Percentiles rank a stretch among this genome's conserved stretches.
phyloP scores from a whole-genome alignment of 2,329 filamentous ascomycete species.

The Verticillium zaregamsianum region DNA sequence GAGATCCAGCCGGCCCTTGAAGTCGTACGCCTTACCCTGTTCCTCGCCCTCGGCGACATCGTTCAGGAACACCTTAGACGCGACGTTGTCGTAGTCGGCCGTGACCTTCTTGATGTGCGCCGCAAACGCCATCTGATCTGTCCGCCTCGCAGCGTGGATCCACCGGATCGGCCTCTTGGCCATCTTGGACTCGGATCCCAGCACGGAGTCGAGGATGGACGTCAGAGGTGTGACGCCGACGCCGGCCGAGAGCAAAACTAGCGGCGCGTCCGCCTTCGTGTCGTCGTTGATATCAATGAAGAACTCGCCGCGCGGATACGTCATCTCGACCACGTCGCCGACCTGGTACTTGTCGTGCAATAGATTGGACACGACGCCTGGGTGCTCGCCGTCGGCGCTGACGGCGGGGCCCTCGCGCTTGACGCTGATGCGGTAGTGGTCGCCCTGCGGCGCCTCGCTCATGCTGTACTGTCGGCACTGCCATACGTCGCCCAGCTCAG shows the following conservation, averaged over 20 bases:
- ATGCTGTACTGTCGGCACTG: conserved; percentile 76
- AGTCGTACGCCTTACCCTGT: conserved; percentile 54
- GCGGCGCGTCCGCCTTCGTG: conserved; percentile 39
- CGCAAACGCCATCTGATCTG: conserved; percentile 50
- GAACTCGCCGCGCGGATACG: conserved; percentile 57
- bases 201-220: conserved; percentile 57
- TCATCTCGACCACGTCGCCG: conserved; percentile 51
- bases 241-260: conserved; percentile 64
- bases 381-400: conserved; percentile 25
- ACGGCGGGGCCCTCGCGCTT: conserved; percentile 50
- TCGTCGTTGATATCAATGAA: conserved; percentile 46
- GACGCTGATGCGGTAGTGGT: conserved; percentile 69
- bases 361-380: conserved; percentile 48
- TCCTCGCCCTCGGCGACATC: conserved; percentile 37
- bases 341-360: conserved; percentile 43
- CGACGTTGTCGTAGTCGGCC: conserved; percentile 41
- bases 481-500: conserved; percentile 51
- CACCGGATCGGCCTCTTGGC: conserved; percentile 49
- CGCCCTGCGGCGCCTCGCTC: conserved; percentile 49
- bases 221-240: conserved; percentile 65
- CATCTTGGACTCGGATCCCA: conserved; percentile 18
- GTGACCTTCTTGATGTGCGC: conserved; percentile 40
- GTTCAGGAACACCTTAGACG: conserved; percentile 55
- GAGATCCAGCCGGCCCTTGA: conserved; percentile 56
- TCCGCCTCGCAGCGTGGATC: conserved; percentile 56